Evolutionary conservation across 2,329 filamentous ascomycete species (phyloP), one percentile per base, ranked within the genome.

Genomic region (Sordariomycetes sp.): DNA sequence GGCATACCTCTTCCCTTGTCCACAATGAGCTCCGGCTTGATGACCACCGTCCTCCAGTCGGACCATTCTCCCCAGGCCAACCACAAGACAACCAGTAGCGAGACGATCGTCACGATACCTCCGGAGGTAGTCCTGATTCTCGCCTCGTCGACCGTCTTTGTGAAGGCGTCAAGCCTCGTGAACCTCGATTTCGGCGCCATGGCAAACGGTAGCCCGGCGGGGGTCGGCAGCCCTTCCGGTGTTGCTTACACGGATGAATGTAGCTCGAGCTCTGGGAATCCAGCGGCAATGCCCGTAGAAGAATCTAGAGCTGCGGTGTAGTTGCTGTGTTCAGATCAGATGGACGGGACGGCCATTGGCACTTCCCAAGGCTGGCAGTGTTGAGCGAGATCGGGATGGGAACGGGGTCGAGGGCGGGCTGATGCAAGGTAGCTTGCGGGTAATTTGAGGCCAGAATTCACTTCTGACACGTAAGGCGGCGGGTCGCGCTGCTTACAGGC

Each of bases 81-180:
- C 72, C 87, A 96, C 52, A 97, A 68, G 57, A 99, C 90, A 56
- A 96, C 81, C 55, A 99, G 70, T 65, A 99, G 76, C 60, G 91
- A 96, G 63, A 86, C 80, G 65, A 99, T 90, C 58, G 94, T 99
- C 66, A 99, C 90, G 64, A 99, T 83, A 63, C 94, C 94, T 62
- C 94, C 94, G 2, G 90, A 96, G 7, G 91, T 96, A 35, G 94
- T 99, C 66, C 95, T 87, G 69, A 99, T 84, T 65, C 94, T 84
- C 63, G 95, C 94, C 83, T 99, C 94, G 71, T 99, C 94, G 64
- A 99, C 94, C 13, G 94, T 99, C 75, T 99, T 99, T 55, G 92
- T 96, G 71, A 99, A 99, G 79, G 94, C 94, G 73, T 99, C 94
- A 62, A 99, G 89, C 81, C 87, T 86, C 60, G 89, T 96, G 70